Percentiles rank a stretch among this genome's conserved stretches.
Evolutionary conservation across 2,329 filamentous ascomycete genomes (phyloP).

Genomic region (Colletotrichum gloeosporioides): DNA sequence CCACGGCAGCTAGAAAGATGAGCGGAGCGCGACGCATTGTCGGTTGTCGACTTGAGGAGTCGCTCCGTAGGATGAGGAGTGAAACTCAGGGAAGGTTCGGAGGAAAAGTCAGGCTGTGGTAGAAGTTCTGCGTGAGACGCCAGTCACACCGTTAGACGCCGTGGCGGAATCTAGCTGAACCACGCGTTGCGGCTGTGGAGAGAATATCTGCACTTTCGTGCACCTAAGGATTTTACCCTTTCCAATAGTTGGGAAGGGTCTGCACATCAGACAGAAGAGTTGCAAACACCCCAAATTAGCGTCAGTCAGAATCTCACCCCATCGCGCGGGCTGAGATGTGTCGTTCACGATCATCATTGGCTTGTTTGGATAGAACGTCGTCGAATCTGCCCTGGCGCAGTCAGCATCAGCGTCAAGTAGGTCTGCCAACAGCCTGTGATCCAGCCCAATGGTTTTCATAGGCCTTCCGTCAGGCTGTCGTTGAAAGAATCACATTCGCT

Average conservation of each 20-base stretch:
- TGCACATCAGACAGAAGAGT: background rate
- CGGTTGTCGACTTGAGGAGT: accelerated
- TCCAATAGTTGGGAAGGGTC: background rate
- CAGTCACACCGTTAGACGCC: background rate
- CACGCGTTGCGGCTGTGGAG: background rate
- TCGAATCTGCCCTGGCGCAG: background rate
- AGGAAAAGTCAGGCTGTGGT: background rate
- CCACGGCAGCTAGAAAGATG: background rate
- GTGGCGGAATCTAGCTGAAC: background rate
- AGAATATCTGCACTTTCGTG: accelerated
- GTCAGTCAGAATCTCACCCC: accelerated
- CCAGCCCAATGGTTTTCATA: accelerated
- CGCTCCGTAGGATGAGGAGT: background rate
- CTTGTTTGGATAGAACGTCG: background rate
- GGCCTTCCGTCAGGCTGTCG: accelerated
- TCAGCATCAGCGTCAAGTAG: background rate
- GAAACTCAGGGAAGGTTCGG: background rate
- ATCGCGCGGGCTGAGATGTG: background rate
- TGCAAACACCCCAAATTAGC: accelerated
- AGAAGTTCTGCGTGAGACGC: background rate
- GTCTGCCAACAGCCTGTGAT: accelerated
- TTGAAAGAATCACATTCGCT: background rate
- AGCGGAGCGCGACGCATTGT: background rate
- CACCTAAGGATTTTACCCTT: background rate
- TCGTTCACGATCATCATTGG: background rate